Percentiles rank a stretch among this genome's conserved stretches.
Evolutionary conservation across 768 basidiomycete genomes (phyloP).

Genomic region (Tylopilus sp.): DNA sequence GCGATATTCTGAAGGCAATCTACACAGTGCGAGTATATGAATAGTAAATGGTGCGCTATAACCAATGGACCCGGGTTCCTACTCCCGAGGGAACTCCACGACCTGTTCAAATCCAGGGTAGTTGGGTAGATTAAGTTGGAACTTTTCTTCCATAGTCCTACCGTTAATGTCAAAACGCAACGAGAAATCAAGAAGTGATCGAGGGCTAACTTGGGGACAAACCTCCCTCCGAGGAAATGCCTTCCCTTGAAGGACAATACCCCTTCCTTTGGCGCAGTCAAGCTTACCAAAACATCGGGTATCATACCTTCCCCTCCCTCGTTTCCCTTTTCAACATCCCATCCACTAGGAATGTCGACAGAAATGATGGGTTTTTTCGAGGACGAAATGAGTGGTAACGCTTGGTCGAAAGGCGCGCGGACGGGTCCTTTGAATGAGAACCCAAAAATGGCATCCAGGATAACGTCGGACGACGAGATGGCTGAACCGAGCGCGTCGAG

Average conservation of each 20-base stretch:
- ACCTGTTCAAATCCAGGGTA: conserved; percentile 83
- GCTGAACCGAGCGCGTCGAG: conserved; percentile 44
- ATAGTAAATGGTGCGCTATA: conserved; percentile 2
- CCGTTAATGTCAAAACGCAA: not conserved
- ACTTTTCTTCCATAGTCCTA: conserved; percentile 73
- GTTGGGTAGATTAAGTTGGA: conserved; percentile 71
- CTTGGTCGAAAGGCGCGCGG: conserved; percentile 80
- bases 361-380: conserved; percentile 82
- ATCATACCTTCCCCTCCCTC: conserved; percentile 51
- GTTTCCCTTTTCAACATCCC: conserved; percentile 87
- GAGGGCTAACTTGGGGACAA: conserved; percentile 74
- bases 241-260: conserved; percentile 70
- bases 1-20: no score
- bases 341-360: conserved; percentile 95
- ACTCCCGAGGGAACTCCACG: conserved; percentile 56
- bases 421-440: conserved; percentile 95
- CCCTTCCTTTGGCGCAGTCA: conserved; percentile 94
- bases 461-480: conserved; percentile 65
- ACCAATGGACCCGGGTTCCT: not conserved
- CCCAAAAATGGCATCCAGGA: conserved; percentile 96
- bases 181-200: not conserved
- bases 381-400: conserved; percentile 60
- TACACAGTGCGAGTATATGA: no score
- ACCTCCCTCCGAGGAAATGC: conserved; percentile 94
- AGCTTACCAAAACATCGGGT: conserved; percentile 79